A percentile compares a stretch with the other conserved stretches of the same genome.
phyloP scores from a whole-genome alignment of 345 rosid genomes.

The Anacardium occidentale region DNA sequence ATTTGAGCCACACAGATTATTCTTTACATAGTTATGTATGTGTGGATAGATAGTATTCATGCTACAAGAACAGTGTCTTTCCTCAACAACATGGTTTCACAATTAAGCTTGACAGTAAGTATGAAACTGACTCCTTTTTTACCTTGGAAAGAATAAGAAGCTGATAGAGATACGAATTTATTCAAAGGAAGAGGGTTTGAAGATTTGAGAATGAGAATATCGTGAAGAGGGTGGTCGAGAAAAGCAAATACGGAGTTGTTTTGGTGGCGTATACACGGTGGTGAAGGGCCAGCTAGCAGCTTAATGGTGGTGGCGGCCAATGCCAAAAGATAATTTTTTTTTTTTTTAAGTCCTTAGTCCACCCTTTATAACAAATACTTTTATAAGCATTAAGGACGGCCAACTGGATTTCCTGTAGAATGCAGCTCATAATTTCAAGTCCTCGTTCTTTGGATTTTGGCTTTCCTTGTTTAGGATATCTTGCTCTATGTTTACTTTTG shows the following conservation, averaged over 20 bases:
- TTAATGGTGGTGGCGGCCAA: background rate
- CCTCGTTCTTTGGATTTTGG: background rate
- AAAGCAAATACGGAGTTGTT: background rate
- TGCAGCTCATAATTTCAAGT: background rate
- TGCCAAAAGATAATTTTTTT: background rate
- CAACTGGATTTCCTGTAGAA: background rate
- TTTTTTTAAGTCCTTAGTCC: background rate
- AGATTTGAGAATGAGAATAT: background rate
- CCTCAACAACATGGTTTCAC: constrained; percentile 13
- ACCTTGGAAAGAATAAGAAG: background rate
- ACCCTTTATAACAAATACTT: background rate
- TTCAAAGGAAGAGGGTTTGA: background rate
- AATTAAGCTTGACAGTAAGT: too few relatives aligned
- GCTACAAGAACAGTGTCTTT: constrained; percentile 16
- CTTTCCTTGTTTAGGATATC: constrained; percentile 7
- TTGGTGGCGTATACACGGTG: background rate
- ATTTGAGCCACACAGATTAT: too few relatives aligned
- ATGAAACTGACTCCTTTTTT: background rate
- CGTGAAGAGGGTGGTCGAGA: background rate
- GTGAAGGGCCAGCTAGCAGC: background rate
- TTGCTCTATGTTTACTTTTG: background rate
- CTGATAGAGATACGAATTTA: background rate
- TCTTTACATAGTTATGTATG: too few relatives aligned
- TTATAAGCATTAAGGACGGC: background rate
- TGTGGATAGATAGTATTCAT: background rate